Conservation (phyloP, 2,329 filamentous ascomycete species). For the Basipetospora sp. region DNA sequence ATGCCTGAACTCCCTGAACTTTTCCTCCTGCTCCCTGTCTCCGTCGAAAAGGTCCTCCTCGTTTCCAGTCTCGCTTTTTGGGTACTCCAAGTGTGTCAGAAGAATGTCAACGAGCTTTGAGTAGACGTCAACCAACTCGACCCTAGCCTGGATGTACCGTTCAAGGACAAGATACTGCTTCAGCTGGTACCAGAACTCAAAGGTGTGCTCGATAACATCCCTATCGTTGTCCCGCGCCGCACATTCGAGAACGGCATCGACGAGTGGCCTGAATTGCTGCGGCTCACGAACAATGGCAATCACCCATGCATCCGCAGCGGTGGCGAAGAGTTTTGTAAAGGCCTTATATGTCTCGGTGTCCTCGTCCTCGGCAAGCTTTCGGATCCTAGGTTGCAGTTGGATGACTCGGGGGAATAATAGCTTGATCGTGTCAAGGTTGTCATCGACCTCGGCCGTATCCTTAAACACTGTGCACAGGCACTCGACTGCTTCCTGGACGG, state of each 20-base stretch:
- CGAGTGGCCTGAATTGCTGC: constrained; percentile 63
- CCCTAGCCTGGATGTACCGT: constrained; percentile 67
- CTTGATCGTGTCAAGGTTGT: constrained; percentile 69
- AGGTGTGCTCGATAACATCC: constrained; percentile 85
- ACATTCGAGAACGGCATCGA: constrained; percentile 86
- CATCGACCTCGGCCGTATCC: constrained; percentile 87
- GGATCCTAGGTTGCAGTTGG: constrained; percentile 61
- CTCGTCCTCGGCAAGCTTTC: constrained; percentile 59
- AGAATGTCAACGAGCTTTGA: constrained; percentile 85
- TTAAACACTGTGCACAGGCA: constrained; percentile 83
- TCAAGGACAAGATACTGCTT: constrained; percentile 92
- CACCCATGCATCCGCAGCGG: constrained; percentile 89
- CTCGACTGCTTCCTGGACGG: constrained; percentile 78
- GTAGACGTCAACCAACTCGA: constrained; percentile 67
- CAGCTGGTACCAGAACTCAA: constrained; percentile 95
- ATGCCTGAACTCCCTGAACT: constrained; percentile 91
- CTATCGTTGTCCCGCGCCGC: constrained; percentile 73
- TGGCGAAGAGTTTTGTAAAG: constrained; percentile 76
- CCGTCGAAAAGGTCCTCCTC: constrained; percentile 84
- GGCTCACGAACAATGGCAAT: constrained; percentile 79
- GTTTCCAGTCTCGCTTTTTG: constrained; percentile 56
- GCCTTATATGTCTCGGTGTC: constrained; percentile 78
- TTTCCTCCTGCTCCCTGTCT: constrained; percentile 88
- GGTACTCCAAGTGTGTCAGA: constrained; percentile 79
- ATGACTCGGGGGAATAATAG: constrained; percentile 69